Base-by-base conservation (phyloP, 495 filamentous ascomycete species). In the Podospora appendiculata region DNA sequence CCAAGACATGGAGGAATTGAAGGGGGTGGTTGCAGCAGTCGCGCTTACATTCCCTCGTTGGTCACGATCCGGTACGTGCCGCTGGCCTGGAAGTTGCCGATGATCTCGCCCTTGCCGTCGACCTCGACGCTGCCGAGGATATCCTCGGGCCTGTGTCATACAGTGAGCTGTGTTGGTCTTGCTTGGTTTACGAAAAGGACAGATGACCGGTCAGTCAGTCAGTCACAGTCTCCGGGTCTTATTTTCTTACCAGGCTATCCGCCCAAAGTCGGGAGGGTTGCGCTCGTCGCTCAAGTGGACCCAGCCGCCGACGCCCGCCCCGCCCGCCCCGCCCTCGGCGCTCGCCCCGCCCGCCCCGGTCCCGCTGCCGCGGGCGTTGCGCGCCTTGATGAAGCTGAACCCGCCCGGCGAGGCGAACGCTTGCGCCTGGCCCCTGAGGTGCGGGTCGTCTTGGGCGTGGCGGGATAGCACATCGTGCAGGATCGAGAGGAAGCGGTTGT, bases 71-170 rank as follows among this genome's bases (percentile, higher is more conserved):
- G 75, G 67, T 88, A 89, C 12, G 82, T 86, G 13, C 82, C 80
- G 56, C 81, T 85, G 25, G 70, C 58, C 67, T 88, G 79, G 59
- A 79, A 87, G n/a, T 80, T 79, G 51, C 79, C 70, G 14, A 79
- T 49, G 61, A 96, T 88, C n/a, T 79, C 70, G 1, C 92, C 92
- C 16, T 77, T 56, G 4, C 77, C 79, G 73, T 95, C 85, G 9
- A 95, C 88, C 63, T 93, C 85, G 45, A 96, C 75, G 61, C 91
- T 96, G 34, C 92, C 92, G 60, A 97, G 84, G 51, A 97, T 97
- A 71, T 97, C 89, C 68, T 95, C 91, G 0, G 86, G 83, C 64
- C 63, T 66, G 41, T 11, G 6, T 41, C 17, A 40, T 19, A 8
- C 6, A 32, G 40, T 4, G 6, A 48, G 48, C 25, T 25, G 25